Conservation (phyloP, 2,329 filamentous ascomycete species). For the Colletotrichum chlorophyti region DNA sequence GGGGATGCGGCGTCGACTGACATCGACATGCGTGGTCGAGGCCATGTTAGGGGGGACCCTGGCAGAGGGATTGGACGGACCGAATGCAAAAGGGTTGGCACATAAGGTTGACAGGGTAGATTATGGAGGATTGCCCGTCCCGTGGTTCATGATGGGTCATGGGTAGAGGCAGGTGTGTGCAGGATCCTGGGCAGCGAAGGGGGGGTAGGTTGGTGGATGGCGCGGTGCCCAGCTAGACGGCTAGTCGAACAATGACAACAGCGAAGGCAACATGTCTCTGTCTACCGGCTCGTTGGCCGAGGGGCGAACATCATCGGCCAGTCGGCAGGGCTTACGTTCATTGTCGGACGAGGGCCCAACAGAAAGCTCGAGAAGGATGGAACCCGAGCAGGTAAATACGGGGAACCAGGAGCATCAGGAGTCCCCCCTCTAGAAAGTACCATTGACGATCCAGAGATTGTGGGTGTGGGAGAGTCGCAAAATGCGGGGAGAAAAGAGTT, state of each 20-base stretch:
- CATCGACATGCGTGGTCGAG: constrained; percentile 14
- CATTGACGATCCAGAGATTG: no score
- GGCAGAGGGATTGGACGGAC: constrained; percentile 22
- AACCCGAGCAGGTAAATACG: no score
- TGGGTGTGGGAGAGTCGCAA: no score
- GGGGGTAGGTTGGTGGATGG: not conserved
- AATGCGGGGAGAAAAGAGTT: no score
- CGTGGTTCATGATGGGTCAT: constrained; percentile 7
- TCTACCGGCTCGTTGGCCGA: no score
- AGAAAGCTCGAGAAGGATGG: no score
- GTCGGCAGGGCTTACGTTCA: no score
- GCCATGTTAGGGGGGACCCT: not conserved
- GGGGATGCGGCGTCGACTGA: constrained; percentile 15
- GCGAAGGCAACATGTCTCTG: not conserved
- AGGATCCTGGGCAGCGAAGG: not conserved
- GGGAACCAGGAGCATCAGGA: no score
- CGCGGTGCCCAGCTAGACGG: not conserved
- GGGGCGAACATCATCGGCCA: no score
- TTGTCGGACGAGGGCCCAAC: no score
- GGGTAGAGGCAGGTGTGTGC: constrained; percentile 4
- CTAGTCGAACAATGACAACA: not conserved
- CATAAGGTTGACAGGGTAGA: constrained; percentile 20
- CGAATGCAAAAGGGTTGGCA: constrained; percentile 26
- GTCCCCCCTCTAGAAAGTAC: no score
- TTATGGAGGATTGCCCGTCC: constrained; percentile 22